These are phyloP conservation scores for Paracorniculantispora psalliotae DNA, from an alignment of 2,329 filamentous ascomycete genomes.

Conservation along the genomic window DNA sequence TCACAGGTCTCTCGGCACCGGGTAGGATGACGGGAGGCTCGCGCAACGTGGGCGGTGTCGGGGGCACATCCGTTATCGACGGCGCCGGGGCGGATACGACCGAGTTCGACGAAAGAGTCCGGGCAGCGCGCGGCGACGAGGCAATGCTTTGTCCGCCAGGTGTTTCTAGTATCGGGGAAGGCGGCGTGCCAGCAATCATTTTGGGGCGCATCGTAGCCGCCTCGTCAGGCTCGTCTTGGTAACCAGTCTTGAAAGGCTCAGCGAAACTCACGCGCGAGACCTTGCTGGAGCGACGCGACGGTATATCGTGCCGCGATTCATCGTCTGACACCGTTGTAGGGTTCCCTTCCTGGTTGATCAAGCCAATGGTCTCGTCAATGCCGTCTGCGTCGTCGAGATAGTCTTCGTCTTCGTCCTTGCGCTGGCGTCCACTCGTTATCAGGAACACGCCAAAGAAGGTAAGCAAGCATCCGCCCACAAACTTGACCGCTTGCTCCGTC, in stretches of 20 bases:
- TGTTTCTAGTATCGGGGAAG: neutral
- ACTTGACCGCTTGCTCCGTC: slow-evolving; percentile 69
- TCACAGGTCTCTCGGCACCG: slow-evolving; percentile 22
- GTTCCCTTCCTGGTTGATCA: slow-evolving; percentile 44
- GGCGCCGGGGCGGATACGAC: neutral
- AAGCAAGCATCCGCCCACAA: slow-evolving; percentile 81
- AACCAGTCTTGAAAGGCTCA: slow-evolving; percentile 30
- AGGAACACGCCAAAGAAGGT: slow-evolving; percentile 97
- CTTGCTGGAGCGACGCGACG: slow-evolving; percentile 45
- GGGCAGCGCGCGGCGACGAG: slow-evolving; percentile 31
- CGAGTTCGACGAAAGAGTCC: slow-evolving; percentile 34
- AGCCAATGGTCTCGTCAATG: slow-evolving; percentile 59
- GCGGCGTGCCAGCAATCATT: slow-evolving; percentile 15
- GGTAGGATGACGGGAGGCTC: neutral
- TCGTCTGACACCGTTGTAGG: slow-evolving; percentile 23
- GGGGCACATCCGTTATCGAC: slow-evolving; percentile 18
- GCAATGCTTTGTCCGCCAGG: slow-evolving; percentile 23
- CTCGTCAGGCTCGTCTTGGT: slow-evolving; percentile 29
- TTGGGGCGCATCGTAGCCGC: slow-evolving; percentile 31
- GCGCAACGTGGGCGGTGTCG: slow-evolving; percentile 13
- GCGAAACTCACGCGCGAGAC: slow-evolving; percentile 43
- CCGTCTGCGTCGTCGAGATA: slow-evolving; percentile 45
- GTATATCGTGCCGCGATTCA: slow-evolving; percentile 16
- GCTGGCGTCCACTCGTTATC: slow-evolving; percentile 78
- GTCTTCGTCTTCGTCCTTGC: slow-evolving; percentile 53